phyloP scores from a whole-genome alignment of 345 rosid genomes.

The Brassica cretica region DNA sequence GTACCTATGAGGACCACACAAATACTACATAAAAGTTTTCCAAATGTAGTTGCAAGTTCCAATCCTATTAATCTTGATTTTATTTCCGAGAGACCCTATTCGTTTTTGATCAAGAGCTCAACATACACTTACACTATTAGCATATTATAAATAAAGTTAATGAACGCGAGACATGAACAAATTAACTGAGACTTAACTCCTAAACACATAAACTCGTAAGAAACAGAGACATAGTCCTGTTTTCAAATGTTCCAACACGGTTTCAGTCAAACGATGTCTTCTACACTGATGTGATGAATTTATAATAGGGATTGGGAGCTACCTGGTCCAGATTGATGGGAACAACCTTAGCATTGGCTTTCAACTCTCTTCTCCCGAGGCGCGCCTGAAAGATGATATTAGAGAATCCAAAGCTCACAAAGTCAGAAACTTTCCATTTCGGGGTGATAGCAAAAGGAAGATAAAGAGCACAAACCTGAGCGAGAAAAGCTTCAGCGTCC shows the following conservation, averaged over 20 bases:
- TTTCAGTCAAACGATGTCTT: constrained; percentile 2
- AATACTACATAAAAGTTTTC: neutral
- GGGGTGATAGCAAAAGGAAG: neutral
- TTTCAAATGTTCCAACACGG: constrained; percentile 14
- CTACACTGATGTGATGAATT: neutral
- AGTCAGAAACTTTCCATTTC: neutral
- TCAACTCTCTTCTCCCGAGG: constrained; percentile 70
- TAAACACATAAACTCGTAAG: neutral
- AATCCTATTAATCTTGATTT: neutral
- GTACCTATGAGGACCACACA: neutral
- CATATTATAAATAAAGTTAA: neutral
- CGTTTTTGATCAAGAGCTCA: neutral
- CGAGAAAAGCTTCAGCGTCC: constrained; percentile 91
- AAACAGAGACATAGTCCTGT: neutral
- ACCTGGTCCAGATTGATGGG: constrained; percentile 96
- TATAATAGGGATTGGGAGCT: neutral
- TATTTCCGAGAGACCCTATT: neutral
- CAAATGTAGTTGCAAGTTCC: neutral
- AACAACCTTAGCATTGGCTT: constrained; percentile 71
- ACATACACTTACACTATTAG: neutral
- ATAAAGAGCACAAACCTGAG: constrained; percentile 53
- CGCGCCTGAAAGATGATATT: constrained; percentile 51
- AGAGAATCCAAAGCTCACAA: constrained; percentile 11
- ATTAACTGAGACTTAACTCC: neutral
- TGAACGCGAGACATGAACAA: neutral